Conservation (phyloP, 2,329 filamentous ascomycete genomes). For the Sporothrix phasma region DNA sequence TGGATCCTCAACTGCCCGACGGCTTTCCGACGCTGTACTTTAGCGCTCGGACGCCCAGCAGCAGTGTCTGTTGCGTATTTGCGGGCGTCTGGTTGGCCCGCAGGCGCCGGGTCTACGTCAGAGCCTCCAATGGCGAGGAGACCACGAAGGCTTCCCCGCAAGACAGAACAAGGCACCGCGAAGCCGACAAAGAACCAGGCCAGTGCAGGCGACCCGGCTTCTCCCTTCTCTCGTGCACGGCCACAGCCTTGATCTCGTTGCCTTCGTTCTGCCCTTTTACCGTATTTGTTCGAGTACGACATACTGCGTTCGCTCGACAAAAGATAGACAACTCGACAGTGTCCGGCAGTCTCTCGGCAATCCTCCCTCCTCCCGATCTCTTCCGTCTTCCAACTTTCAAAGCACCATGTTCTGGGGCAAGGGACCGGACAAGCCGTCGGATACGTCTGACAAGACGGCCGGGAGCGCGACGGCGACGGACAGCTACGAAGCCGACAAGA, state of each 20-base stretch:
- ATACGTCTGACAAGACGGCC: slow-evolving; percentile 18
- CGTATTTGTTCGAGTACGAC: neutral
- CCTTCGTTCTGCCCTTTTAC: neutral
- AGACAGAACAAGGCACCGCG: neutral
- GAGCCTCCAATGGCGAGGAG: neutral
- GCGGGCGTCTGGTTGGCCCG: neutral
- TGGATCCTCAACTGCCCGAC: neutral
- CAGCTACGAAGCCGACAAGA: slow-evolving; percentile 35
- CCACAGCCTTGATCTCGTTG: neutral
- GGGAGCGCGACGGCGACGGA: slow-evolving; percentile 24
- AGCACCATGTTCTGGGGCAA: slow-evolving; percentile 34
- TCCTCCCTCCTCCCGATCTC: neutral
- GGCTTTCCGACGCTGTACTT: neutral
- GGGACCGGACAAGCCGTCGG: slow-evolving; percentile 23
- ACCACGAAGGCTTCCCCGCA: slow-evolving; percentile 7
- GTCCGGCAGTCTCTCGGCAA: too few species aligned
- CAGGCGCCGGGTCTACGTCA: neutral
- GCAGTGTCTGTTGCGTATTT: neutral
- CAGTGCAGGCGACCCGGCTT: neutral
- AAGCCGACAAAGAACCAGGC: neutral
- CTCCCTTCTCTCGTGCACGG: neutral
- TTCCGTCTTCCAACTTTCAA: neutral
- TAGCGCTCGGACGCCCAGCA: neutral
- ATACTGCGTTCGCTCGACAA: neutral
- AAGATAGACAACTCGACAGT: neutral